Evolutionary conservation across 108 stramenopile species (phyloP), one percentile per base, ranked within the genome.

Genomic region (Aurantiochytrium sp.): DNA sequence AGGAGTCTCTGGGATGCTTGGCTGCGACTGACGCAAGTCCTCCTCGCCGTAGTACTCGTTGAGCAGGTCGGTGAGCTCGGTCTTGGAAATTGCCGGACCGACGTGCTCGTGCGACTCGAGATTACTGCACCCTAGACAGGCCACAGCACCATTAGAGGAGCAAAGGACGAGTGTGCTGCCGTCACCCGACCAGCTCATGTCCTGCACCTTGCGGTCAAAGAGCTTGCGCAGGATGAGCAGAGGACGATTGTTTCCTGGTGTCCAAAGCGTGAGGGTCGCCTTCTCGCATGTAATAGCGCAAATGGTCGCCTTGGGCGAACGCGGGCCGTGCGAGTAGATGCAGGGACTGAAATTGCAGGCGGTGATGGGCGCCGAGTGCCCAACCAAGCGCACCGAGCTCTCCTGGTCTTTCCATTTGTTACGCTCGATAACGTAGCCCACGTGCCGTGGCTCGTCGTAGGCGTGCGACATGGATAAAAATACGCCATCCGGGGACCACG

Each of bases 41-140:
- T 81, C 73, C 12, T 81, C 73, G 39, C 73, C 73, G 45, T 81
- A 81, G 24, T 81, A 81, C 45, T 81, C 73, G 42, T 81, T 41
- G 24, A 81, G 45, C n/a, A 81, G 24, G 19, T 48, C 24, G 6
- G 39, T 41, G 19, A 81, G 12, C 45, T 81, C 73, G 6, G 39
- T 24, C 30, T 41, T 48, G 45, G 42, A 48, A 81, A 81, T 81
- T 1, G 73, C 73, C 15, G 39, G 27, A 12, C 73, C 73, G 17
- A 81, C 45, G 19, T 48, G 42, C 27, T 81, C 42, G 24, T 81
- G 73, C 36, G 73, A 48, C 30, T 81, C 27, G 30, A 81, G 45
- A 3, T 30, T 81, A 17, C 45, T 6, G 73, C 73, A 81, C n/a
- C 32, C 21, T 6, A 81, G 45, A 24, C 39, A 48, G 24, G 45